phyloP scores from a whole-genome alignment of 148 eudicot genomes.

The Arbutus unedo region DNA sequence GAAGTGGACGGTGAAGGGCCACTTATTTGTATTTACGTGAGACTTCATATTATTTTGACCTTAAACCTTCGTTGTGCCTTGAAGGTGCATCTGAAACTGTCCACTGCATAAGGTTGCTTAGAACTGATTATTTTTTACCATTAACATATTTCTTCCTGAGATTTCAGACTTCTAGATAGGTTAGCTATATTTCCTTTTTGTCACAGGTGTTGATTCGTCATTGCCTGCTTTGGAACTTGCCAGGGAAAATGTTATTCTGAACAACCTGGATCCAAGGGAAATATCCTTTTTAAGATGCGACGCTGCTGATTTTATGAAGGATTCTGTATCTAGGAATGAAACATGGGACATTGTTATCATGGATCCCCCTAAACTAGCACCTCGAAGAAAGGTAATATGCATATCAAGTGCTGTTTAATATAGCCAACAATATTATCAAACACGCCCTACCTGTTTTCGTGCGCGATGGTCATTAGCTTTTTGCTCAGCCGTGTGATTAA shows the following conservation, averaged over 20 bases:
- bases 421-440: background rate
- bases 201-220: conserved; percentile 78
- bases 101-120: conserved; percentile 7
- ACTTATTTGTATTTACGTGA: background rate
- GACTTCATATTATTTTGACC: background rate
- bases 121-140: background rate
- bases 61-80: conserved; percentile 7
- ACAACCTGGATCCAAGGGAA: conserved; percentile 53
- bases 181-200: conserved; percentile 2
- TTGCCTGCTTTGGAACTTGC: conserved; percentile 85
- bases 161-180: background rate
- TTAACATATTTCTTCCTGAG: background rate
- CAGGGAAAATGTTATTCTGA: conserved; percentile 58
- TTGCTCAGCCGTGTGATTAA: background rate
- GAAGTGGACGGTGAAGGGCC: background rate
- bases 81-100: conserved; percentile 3
- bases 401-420: background rate
- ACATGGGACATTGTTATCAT: conserved; percentile 78
- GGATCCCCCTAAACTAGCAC: conserved; percentile 95
- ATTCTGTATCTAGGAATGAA: conserved; percentile 68
- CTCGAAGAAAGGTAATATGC: conserved; percentile 62
- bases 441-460: background rate
- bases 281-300: conserved; percentile 71
- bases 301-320: conserved; percentile 80
- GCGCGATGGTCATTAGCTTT: background rate